Conservation (phyloP, 2,329 filamentous ascomycete genomes). For the Apiospora saccharicola region DNA sequence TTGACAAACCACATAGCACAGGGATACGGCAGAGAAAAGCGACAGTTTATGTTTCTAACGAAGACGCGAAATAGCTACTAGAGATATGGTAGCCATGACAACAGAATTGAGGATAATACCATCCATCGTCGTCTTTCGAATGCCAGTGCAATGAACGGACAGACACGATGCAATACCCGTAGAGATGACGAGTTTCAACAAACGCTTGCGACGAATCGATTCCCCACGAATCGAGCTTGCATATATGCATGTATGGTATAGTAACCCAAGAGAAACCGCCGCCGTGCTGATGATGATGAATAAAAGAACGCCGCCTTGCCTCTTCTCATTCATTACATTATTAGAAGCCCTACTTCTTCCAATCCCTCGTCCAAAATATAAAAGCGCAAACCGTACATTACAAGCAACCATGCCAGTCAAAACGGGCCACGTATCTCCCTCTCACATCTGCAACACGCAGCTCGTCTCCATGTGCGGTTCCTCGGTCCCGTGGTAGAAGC, state of each 20-base stretch:
- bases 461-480: slow-evolving; percentile 38
- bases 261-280: not conserved
- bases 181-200: not conserved
- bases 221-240: not conserved
- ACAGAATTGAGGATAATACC: slow-evolving; percentile 9
- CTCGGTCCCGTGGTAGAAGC: slow-evolving; percentile 65
- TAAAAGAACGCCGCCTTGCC: not conserved
- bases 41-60: not conserved
- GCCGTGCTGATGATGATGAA: not conserved
- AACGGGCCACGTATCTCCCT: not conserved
- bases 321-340: not conserved
- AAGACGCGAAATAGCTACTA: not conserved
- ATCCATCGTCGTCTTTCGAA: not conserved
- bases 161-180: not conserved
- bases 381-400: not conserved
- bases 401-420: not conserved
- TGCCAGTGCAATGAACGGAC: not conserved
- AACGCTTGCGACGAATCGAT: not conserved
- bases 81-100: slow-evolving; percentile 1
- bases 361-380: not conserved
- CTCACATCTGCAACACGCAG: slow-evolving; percentile 36
- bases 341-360: not conserved
- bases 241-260: not conserved
- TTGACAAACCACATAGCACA: slow-evolving; percentile 11
- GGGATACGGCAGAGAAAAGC: slow-evolving; percentile 4